Evolutionary conservation across 345 rosid genomes (phyloP).

Genomic region (Acer campestre): DNA sequence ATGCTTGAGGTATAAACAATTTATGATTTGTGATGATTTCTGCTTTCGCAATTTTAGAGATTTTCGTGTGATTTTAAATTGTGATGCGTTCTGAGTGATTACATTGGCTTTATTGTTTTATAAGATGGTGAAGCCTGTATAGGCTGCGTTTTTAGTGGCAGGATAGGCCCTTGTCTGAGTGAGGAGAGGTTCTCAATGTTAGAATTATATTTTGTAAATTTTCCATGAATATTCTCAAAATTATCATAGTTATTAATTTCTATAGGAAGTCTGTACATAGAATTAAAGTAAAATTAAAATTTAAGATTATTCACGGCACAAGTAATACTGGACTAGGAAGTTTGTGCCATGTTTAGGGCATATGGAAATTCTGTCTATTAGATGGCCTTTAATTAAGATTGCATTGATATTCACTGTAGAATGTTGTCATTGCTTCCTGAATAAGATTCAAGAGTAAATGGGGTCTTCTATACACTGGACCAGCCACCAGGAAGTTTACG

Average conservation of each 20-base stretch:
- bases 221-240: not conserved
- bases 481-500: not conserved
- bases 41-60: not conserved
- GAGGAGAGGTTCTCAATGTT: not conserved
- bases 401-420: not conserved
- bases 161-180: not conserved
- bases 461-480: not conserved
- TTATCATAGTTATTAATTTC: not conserved
- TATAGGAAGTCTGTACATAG: not conserved
- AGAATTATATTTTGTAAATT: not conserved
- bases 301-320: not conserved
- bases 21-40: not conserved
- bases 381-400: not conserved
- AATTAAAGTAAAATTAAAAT: not conserved
- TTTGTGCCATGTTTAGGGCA: not conserved
- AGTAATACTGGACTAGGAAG: not conserved
- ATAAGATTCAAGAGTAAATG: not conserved
- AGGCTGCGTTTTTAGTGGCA: no score
- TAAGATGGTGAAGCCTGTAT: not conserved
- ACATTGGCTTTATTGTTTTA: not conserved
- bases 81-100: not conserved
- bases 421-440: not conserved
- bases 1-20: conserved; percentile 65
- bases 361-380: not conserved
- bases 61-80: not conserved